Evolutionary conservation across 2,329 filamentous ascomycete genomes (phyloP).

Genomic region (Alternaria arborescens): DNA sequence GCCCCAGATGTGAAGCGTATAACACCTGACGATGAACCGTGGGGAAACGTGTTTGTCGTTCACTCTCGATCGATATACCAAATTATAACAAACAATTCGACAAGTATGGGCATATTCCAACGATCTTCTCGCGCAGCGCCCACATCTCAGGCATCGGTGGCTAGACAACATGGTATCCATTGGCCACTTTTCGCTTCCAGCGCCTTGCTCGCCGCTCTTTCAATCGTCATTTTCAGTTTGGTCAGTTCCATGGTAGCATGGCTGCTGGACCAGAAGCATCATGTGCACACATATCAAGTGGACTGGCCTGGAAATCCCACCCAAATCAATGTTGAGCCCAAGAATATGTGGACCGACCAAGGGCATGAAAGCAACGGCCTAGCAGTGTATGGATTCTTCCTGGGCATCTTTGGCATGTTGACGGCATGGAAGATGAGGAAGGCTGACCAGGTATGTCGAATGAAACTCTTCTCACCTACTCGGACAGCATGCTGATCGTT

Average conservation of each 20-base stretch:
- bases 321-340: conserved; percentile 34
- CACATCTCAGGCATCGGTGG: conserved; percentile 13
- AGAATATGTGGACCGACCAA: conserved; percentile 41
- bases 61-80: neutral
- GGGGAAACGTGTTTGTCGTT: neutral
- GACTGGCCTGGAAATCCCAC: conserved; percentile 34
- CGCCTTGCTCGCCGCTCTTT: conserved; percentile 39
- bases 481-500: neutral
- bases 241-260: conserved; percentile 48
- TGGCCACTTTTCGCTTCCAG: conserved; percentile 35
- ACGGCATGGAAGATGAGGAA: conserved; percentile 38
- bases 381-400: conserved; percentile 45
- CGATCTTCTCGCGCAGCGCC: conserved; percentile 11
- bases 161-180: conserved; percentile 8
- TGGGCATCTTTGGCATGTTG: conserved; percentile 41
- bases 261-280: conserved; percentile 40
- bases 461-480: neutral
- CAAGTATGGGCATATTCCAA: conserved; percentile 18
- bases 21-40: conserved; percentile 6
- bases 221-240: conserved; percentile 40
- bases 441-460: conserved; percentile 12
- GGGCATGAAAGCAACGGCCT: conserved; percentile 42
- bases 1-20: conserved; percentile 17
- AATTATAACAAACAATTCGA: neutral
- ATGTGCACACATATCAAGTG: conserved; percentile 33